Percentiles rank a stretch among this genome's conserved stretches.
These are phyloP conservation scores for Caloboletus inedulis DNA, from an alignment of 1,284 basidiomycete genomes.

Conservation along the genomic window DNA sequence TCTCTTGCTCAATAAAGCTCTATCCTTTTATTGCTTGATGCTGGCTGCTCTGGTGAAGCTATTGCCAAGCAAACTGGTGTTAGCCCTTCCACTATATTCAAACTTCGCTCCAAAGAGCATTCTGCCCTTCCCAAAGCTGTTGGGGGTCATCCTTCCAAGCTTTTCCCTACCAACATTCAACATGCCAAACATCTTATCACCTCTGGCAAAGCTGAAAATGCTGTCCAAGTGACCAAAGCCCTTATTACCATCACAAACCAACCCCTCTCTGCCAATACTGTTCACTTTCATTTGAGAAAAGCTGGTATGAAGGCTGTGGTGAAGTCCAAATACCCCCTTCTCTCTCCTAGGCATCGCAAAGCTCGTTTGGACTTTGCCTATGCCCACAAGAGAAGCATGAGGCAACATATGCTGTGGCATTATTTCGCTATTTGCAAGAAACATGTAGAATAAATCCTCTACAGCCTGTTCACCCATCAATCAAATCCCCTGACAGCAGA, in stretches of 20 bases:
- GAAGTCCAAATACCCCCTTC: neutral
- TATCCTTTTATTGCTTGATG: neutral
- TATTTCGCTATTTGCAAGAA: too few relatives aligned
- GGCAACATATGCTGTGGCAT: too few relatives aligned
- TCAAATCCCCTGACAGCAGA: too few relatives aligned
- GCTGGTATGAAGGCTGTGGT: neutral
- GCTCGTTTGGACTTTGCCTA: neutral
- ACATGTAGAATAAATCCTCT: too few relatives aligned
- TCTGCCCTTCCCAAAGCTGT: too few relatives aligned
- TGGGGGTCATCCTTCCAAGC: neutral
- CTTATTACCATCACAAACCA: neutral
- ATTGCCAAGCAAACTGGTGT: neutral
- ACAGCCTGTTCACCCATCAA: too few relatives aligned
- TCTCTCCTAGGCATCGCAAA: neutral
- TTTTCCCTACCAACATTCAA: neutral
- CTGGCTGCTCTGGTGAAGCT: neutral
- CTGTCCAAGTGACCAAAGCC: too few relatives aligned
- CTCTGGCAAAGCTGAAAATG: neutral
- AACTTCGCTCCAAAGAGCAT: too few relatives aligned
- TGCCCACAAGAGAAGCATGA: too few relatives aligned
- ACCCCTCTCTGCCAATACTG: neutral
- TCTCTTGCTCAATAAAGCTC: neutral
- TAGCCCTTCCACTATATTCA: neutral
- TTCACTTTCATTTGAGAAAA: neutral
- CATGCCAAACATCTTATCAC: neutral